These are phyloP conservation scores for Rachicladosporium sp. DNA, from an alignment of 2,329 filamentous ascomycete species.

Conservation along the genomic window DNA sequence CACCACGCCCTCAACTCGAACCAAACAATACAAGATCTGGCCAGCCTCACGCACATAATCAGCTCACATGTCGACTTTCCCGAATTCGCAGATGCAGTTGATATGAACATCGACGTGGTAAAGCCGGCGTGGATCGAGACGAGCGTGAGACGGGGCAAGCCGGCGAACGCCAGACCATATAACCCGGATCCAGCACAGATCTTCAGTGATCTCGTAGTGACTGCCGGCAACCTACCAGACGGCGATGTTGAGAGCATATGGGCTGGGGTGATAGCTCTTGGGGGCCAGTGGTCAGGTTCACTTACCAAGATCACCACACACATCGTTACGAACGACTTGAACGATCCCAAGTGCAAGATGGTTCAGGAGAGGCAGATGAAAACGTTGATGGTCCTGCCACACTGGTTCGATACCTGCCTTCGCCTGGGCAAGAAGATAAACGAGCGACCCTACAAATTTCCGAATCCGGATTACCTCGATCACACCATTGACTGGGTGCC, in stretches of 20 bases:
- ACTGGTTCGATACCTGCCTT: constrained; percentile 97
- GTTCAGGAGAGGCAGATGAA: constrained; percentile 54
- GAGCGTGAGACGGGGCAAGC: constrained; percentile 56
- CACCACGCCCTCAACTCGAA: constrained; percentile 29
- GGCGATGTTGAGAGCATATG: constrained; percentile 86
- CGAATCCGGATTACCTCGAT: constrained; percentile 68
- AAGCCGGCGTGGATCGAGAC: constrained; percentile 67
- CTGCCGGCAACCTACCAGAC: constrained; percentile 70
- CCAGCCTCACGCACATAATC: constrained; percentile 50
- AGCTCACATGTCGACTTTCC: constrained; percentile 80
- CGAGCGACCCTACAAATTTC: constrained; percentile 73
- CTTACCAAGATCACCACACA: constrained; percentile 72
- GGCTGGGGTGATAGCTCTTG: constrained; percentile 78
- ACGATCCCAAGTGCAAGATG: constrained; percentile 57
- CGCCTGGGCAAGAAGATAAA: constrained; percentile 84
- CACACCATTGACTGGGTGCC: constrained; percentile 5
- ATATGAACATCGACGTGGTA: constrained; percentile 72
- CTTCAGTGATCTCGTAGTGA: constrained; percentile 72
- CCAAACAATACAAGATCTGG: constrained; percentile 29
- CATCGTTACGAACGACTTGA: constrained; percentile 67
- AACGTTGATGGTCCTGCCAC: constrained; percentile 77
- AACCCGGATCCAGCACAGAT: constrained; percentile 87
- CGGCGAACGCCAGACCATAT: constrained; percentile 68
- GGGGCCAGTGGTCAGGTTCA: constrained; percentile 64
- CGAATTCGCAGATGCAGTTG: constrained; percentile 64